A percentile compares a stretch with the other conserved stretches of the same genome.
Conservation (phyloP, 306 rosid species). For the Spatholobus suberectus region DNA sequence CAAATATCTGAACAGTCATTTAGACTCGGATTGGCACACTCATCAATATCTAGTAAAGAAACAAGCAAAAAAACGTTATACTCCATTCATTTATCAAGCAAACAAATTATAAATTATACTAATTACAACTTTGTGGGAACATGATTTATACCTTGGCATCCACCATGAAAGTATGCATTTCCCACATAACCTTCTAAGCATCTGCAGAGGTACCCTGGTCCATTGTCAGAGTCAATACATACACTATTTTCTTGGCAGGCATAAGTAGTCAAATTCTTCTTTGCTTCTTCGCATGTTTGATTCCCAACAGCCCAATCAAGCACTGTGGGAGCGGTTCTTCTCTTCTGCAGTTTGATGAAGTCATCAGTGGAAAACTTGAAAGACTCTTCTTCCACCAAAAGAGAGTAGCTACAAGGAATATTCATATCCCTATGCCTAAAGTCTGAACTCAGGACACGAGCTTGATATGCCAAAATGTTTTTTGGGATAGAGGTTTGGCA, state of each 20-base stretch:
- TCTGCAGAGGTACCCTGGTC: conserved; percentile 26
- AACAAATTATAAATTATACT: background rate
- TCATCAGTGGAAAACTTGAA: background rate
- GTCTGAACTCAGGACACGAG: background rate
- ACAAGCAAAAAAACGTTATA: background rate
- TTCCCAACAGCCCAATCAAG: conserved; percentile 40
- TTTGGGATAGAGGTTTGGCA: conserved; percentile 34
- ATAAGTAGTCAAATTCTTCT: background rate
- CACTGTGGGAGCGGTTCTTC: background rate
- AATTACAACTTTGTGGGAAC: background rate
- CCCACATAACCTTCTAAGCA: conserved; percentile 39
- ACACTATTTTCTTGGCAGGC: conserved; percentile 6
- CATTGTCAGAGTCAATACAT: conserved; percentile 22
- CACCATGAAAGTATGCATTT: conserved; percentile 49
- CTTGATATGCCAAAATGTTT: conserved; percentile 12
- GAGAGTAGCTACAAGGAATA: conserved; percentile 33
- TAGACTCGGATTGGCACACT: conserved; percentile 11
- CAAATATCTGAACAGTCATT: conserved; percentile 35
- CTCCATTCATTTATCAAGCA: background rate
- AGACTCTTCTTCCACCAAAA: conserved; percentile 30
- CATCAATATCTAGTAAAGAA: conserved; percentile 23
- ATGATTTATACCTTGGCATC: conserved; percentile 46
- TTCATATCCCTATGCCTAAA: background rate
- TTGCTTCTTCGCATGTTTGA: conserved; percentile 11
- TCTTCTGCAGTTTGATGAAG: background rate